Base-by-base conservation (phyloP, 2,329 filamentous ascomycete genomes). In the Aureobasidium sp. region DNA sequence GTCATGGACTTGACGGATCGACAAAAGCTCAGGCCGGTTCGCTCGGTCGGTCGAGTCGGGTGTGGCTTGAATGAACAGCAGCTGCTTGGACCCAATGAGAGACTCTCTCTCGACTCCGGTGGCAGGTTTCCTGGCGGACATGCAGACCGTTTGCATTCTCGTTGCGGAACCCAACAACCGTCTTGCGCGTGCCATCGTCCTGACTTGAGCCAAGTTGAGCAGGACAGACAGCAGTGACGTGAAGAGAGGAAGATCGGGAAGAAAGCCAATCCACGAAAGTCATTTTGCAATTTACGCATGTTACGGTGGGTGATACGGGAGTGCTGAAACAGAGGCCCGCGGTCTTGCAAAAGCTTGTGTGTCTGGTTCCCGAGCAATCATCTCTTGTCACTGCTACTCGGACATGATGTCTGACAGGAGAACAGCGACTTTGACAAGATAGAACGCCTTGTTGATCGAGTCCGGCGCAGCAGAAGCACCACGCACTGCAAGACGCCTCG, bases 301-400 rank as follows among this genome's bases (percentile, higher is more conserved):
- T n/a, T n/a, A 2, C 27, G 27, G 27, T 9, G 27, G n/a, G 49
- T 53, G 51, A 33, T 43, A 55, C 51, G 37, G 37, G n/a, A 43
- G 17, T 42, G 25, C 37, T 42, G 37, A 55, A 42, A 42, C 51
- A 31, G n/a, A 55, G 38, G 38, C 25, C 37, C 51, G 51, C 51
- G 23, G 37, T 55, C 27, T 31, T 43, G 51, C 51, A 55, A 55
- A 55, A 55, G 37, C 51, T 55, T 55, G 51, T 40, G 19, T 55
- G 25, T 55, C 31, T 33, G 49, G 31, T 53, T 25, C 35, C 25
- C 38, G 51, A 17, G n/a, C 21, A 15, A 43, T 31, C 38, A 27
- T 31, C 51, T 55, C 43, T 15, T 33, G 51, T 55, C 37, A 23
- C 2, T 33, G 6, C 19, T 27, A 25, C 17, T n/a, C 10, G 40